These are phyloP conservation scores for Linderniella brevidens DNA, from an alignment of 257 asterid genomes.

Conservation along the genomic window DNA sequence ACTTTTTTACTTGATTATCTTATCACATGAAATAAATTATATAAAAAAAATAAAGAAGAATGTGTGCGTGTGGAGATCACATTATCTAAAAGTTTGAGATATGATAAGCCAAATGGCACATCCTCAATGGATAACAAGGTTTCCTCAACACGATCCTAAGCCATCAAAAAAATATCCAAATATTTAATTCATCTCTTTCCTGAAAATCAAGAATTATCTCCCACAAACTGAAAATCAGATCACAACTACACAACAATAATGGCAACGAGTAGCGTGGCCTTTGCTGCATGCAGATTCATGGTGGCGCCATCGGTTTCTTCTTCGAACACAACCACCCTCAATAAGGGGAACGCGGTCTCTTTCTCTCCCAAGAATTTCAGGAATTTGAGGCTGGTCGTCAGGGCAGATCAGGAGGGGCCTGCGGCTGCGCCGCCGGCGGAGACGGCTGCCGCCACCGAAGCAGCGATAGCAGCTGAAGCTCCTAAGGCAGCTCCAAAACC, in stretches of 20 bases:
- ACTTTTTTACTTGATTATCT: too few relatives aligned
- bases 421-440: constrained; percentile 14
- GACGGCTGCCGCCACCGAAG: constrained; percentile 9
- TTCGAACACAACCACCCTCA: constrained; percentile 9
- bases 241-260: constrained; percentile 9
- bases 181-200: too few relatives aligned
- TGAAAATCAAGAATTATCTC: too few relatives aligned
- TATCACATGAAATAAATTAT: too few relatives aligned
- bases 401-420: constrained; percentile 27
- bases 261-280: constrained; percentile 75
- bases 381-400: constrained; percentile 36
- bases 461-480: constrained; percentile 17
- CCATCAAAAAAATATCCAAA: too few relatives aligned
- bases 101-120: too few relatives aligned
- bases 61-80: too few relatives aligned
- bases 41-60: too few relatives aligned
- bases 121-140: too few relatives aligned
- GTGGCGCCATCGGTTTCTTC: constrained; percentile 30
- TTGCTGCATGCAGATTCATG: constrained; percentile 46
- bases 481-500: constrained; percentile 24
- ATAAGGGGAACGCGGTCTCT: constrained; percentile 13
- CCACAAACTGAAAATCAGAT: too few relatives aligned
- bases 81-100: too few relatives aligned
- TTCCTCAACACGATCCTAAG: too few relatives aligned
- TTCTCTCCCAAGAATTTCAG: constrained; percentile 27